Evolutionary conservation across 305 asterid species (phyloP).

Genomic region (Fraxinus floribunda): DNA sequence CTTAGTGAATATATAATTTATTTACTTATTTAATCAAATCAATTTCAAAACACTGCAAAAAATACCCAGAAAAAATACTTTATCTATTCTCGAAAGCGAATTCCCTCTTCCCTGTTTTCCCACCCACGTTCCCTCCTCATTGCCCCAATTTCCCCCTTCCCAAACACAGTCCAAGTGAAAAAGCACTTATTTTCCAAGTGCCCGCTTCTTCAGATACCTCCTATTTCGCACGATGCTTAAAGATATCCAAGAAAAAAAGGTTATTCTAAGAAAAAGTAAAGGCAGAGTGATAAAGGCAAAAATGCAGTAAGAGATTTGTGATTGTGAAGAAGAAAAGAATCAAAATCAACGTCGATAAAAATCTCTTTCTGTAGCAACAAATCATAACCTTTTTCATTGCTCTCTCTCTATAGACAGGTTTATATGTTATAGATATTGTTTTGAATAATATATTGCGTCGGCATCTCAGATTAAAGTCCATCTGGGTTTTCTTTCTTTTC

Average conservation of each 20-base stretch:
- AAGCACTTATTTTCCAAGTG: constrained; percentile 10
- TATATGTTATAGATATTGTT: background rate
- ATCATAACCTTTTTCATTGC: constrained; percentile 15
- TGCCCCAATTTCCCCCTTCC: background rate
- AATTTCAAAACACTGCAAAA: background rate
- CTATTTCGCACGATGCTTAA: constrained; percentile 35
- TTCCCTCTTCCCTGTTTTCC: background rate
- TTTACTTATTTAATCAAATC: background rate
- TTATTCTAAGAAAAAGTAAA: background rate
- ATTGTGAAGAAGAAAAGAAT: background rate
- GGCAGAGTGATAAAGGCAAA: background rate
- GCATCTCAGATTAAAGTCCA: constrained; percentile 22
- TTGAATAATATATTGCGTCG: constrained; percentile 16
- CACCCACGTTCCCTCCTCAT: background rate
- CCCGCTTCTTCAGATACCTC: constrained; percentile 48
- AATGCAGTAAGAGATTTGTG: background rate
- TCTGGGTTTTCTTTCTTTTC: constrained; percentile 28
- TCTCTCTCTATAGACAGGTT: constrained; percentile 2
- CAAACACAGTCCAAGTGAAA: background rate
- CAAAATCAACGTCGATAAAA: background rate
- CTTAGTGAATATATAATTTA: too few species aligned
- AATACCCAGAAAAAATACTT: background rate
- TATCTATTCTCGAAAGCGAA: background rate
- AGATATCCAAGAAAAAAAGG: background rate
- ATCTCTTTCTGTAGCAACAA: background rate